Evolutionary conservation across 345 rosid species (phyloP), one percentile per base, ranked within the genome.

Genomic region (Microthlaspi erraticum): DNA sequence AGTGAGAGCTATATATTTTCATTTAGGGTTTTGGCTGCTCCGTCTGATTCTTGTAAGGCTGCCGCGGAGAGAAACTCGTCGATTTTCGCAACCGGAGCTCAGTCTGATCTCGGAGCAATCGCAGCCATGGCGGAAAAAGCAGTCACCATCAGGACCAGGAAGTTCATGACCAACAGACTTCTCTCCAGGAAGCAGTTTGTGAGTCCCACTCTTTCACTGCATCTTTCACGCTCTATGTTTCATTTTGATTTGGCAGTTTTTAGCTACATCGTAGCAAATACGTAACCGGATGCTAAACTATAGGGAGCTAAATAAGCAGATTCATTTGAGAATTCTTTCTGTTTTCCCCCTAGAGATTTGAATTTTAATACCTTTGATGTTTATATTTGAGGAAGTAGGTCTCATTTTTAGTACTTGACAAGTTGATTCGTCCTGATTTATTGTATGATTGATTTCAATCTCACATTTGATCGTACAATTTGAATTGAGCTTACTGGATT

Each of bases 91-190:
- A 33, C 68, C 78, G 46, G 73, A 58, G 65, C 44, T 55, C 16
- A 64, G 7, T 65, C 44, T 58, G 53, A 56, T 57, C 52, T 74
- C 72, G 60, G 60, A 46, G 42, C 8, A 51, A 57, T 38, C 29
- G 56, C 42, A 74, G 70, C 55, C 64, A 91, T 89, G 96, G 87
- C 94, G 72, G 98, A 91, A 66, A 93, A 91, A 83, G 97, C 96
- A 8, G 92, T 89, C 4, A 94, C 97, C 0, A 85, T 93, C 32
- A 79, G 97, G 8, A 91, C 96, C 36, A 78, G 99, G 68, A 93
- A 93, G 82, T 91, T 94, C 80, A 94, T 94, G 97, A 94, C 99
- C 45, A 94, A 94, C 80, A 83, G 99, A 69, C 97, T 94, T 39
- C 97, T 91, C 62, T 80, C 96, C 26, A 89, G 99, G 85, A 94